These are phyloP conservation scores for Malassezia slooffiae DNA, from an alignment of 1,284 basidiomycete genomes.

Conservation along the genomic window DNA sequence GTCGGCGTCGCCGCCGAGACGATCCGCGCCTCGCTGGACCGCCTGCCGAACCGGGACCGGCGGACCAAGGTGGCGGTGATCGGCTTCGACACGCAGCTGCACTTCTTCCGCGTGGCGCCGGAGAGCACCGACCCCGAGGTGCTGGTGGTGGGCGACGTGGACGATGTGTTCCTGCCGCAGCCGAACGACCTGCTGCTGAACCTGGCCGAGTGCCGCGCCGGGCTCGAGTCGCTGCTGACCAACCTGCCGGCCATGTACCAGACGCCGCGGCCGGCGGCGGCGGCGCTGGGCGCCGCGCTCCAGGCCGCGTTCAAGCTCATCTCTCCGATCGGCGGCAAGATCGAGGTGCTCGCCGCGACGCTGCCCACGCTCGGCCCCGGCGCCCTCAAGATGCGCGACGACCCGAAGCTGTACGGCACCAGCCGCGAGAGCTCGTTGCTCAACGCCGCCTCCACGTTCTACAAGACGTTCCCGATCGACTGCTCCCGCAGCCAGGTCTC, in stretches of 20 bases:
- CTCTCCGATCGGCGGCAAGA: slow-evolving; percentile 87
- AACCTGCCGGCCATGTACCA: slow-evolving; percentile 91
- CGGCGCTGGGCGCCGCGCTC: slow-evolving; percentile 86
- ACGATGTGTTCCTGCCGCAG: slow-evolving; percentile 94
- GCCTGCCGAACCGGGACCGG: slow-evolving; percentile 85
- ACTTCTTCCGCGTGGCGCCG: slow-evolving; percentile 84
- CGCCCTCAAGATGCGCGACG: slow-evolving; percentile 87
- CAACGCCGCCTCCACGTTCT: slow-evolving; percentile 67
- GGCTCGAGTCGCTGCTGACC: slow-evolving; percentile 70
- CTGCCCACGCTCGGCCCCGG: slow-evolving; percentile 82
- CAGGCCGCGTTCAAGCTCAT: slow-evolving; percentile 94
- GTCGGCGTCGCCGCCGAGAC: slow-evolving; percentile 92
- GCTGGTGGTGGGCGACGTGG: slow-evolving; percentile 92
- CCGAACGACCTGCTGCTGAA: slow-evolving; percentile 91
- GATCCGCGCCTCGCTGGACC: slow-evolving; percentile 84
- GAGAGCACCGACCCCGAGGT: slow-evolving; percentile 76
- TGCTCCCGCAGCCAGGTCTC: slow-evolving; percentile 94
- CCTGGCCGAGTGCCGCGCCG: slow-evolving; percentile 68
- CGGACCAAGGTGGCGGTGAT: slow-evolving; percentile 87
- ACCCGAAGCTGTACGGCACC: slow-evolving; percentile 89
- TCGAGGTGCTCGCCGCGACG: slow-evolving; percentile 75
- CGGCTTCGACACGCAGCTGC: slow-evolving; percentile 80
- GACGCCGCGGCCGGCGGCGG: slow-evolving; percentile 78
- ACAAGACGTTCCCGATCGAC: slow-evolving; percentile 98
- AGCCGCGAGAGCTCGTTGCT: slow-evolving; percentile 57